Base-by-base conservation (phyloP, 352 stramenopile genomes). In the Globisporangium takayamanum region DNA sequence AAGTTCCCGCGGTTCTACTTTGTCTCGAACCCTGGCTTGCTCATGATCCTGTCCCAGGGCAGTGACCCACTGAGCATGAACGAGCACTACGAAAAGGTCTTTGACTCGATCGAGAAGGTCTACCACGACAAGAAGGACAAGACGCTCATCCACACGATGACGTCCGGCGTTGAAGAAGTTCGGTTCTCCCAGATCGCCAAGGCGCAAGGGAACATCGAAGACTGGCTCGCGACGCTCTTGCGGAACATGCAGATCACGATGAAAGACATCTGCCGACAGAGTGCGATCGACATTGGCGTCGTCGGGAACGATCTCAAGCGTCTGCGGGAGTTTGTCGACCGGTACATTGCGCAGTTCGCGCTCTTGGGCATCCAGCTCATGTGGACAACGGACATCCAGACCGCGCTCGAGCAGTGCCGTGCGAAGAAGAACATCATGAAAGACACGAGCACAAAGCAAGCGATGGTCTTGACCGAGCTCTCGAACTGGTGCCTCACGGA, bases 1-100 rank as follows among this genome's bases (percentile, higher is more conserved):
- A 98, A 98, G 65, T 99, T 99, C 64, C 97, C 97, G 20, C 87
- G 97, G 22, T 99, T 99, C 80, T 99, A 99, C 74, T 99, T 99
- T 60, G 96, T 99, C 0, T 99, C 95, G 8, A 99, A 99, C 63
- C 92, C 95, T 2, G 96, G 95, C 52, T 69, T 99, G 41, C 77
- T 99, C 30, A 97, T 98, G 63, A 99, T 99, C 59, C 73, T 99
- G 25, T 98, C 94, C 6, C 95, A 99, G 66, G 96, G 92, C 42
- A 98, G 89, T 47, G 97, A 99, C 71, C 97, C 97, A 5, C 72
- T 98, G 60, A 97, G 94, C 65, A 99, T 99, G 91, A 98, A 99
- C 64, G 90, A 98, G 42, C 97, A 99, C 77, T 99, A 99, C 69
- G 95, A 99, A 63, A 99, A 98, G 68, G 93, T 99, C 14, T 99